A percentile compares a stretch with the other conserved stretches of the same genome.
Evolutionary conservation across 2,329 filamentous ascomycete genomes (phyloP).

Genomic region (Pestalotiopsis sp.): DNA sequence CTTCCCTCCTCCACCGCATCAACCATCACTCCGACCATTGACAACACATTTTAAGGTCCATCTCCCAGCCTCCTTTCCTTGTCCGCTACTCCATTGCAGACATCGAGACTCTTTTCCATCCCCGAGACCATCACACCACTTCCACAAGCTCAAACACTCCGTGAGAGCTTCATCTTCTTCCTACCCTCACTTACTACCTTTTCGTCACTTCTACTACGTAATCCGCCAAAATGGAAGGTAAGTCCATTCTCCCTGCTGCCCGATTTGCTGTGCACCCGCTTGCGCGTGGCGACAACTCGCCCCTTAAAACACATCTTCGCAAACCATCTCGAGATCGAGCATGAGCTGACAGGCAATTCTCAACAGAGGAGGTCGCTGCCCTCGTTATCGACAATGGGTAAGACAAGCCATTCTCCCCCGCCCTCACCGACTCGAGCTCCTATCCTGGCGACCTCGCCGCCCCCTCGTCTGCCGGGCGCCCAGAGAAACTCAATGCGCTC

Average conservation of each 20-base stretch:
- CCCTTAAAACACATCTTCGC: constrained; percentile 13
- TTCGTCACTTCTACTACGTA: constrained; percentile 36
- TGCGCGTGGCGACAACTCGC: neutral
- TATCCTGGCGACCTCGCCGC: constrained; percentile 6
- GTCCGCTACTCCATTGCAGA: constrained; percentile 34
- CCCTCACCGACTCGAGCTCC: constrained; percentile 37
- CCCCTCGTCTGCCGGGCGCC: constrained; percentile 11
- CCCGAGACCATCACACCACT: constrained; percentile 25
- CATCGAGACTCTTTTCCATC: constrained; percentile 23
- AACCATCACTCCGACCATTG: constrained; percentile 17
- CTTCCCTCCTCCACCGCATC: constrained; percentile 11
- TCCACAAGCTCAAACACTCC: constrained; percentile 35
- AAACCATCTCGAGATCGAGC: constrained; percentile 15
- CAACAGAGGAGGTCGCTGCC: constrained; percentile 97
- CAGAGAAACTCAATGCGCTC: constrained; percentile 17
- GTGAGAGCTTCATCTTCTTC: constrained; percentile 30
- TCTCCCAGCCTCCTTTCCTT: constrained; percentile 33
- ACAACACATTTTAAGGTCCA: constrained; percentile 30
- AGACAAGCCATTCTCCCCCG: constrained; percentile 47
- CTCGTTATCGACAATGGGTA: constrained; percentile 99
- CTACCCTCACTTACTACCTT: constrained; percentile 23
- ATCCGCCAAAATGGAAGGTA: constrained; percentile 65
- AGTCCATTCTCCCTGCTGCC: constrained; percentile 34
- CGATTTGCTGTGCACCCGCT: neutral
- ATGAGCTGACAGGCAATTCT: constrained; percentile 42